A percentile compares a stretch with the other conserved stretches of the same genome.
Evolutionary conservation across 495 filamentous ascomycete species (phyloP).

Genomic region (Penicillium crystallinum): DNA sequence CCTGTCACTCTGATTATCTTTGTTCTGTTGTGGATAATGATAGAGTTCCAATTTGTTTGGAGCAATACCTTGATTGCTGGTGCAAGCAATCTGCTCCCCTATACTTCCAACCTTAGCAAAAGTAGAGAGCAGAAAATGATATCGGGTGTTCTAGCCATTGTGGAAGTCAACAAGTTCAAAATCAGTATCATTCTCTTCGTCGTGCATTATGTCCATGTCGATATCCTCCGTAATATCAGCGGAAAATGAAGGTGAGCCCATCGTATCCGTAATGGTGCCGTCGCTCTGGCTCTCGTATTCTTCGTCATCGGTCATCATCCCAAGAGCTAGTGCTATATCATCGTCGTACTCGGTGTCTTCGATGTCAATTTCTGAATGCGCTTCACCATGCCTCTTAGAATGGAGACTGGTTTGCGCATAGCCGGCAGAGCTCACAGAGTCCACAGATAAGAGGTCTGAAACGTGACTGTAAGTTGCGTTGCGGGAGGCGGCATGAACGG

Average conservation of each 20-base stretch:
- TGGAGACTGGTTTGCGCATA: neutral
- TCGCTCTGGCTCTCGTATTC: conserved; percentile 1
- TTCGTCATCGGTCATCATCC: neutral
- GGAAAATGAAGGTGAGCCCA: conserved; percentile 5
- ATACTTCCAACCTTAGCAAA: neutral
- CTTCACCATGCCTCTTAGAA: neutral
- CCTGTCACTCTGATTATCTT: no score
- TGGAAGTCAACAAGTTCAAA: conserved; percentile 11
- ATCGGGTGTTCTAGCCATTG: neutral
- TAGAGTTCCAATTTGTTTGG: no score
- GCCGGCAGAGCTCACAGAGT: conserved; percentile 19
- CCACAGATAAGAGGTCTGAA: conserved; percentile 26
- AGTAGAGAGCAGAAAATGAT: neutral
- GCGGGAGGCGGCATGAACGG: conserved; percentile 31
- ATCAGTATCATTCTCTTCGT: conserved; percentile 7
- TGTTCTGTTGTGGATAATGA: no score
- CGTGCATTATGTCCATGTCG: conserved; percentile 1
- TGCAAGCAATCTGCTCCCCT: neutral
- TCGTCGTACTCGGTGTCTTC: neutral
- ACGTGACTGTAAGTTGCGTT: conserved; percentile 25
- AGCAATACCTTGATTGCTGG: no score
- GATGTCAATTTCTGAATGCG: neutral
- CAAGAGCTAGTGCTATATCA: neutral
- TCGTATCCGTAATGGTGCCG: conserved; percentile 5
- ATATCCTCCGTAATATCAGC: conserved; percentile 4